Base-by-base conservation (phyloP, 305 asterid species). In the Fraxinus latifolia region DNA sequence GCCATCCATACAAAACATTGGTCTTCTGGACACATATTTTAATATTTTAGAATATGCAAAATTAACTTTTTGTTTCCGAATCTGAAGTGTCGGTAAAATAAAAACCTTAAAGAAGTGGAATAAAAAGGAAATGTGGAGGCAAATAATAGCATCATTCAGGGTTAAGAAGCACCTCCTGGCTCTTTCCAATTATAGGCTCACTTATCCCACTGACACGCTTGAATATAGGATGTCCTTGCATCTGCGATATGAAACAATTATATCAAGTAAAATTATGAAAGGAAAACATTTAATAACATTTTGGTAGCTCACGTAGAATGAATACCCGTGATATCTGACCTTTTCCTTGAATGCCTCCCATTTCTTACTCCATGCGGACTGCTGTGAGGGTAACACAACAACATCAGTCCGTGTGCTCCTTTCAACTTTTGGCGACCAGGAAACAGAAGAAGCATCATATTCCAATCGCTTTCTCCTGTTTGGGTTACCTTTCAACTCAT, bases 401-500 rank as follows among this genome's bases (percentile, higher is more conserved):
- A 96, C 78, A 75, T 96, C 99, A 47, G 92, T 93, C 74, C 94
- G 90, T 14, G 92, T 86, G 86, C 97, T 96, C 88, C 55, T 91
- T 86, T 93, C 92, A 75, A 89, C 78, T 31, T 86, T 92, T 74
- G 92, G 82, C 4, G 97, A 79, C 4, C 91, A 84, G 60, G 89
- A 79, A 77, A 89, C 78, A 0, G 89, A 79, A 71, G 93, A 81
- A 80, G 83, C 80, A 77, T 91, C 90, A 85, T 88, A 85, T 84
- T 91, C 97, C 17, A 95, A 91, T 87, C 82, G 96, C 86, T 89
- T 96, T 87, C 96, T 93, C 91, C 91, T 91, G 82, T 82, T 87
- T 31, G 97, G 89, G 80, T 90, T 92, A 77, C 99, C 99, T 83
- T 90, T 87, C 77, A 96, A 81, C 87, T 96, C 99, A 77, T 96